Base-by-base conservation (phyloP, 1,284 basidiomycete genomes). In the Butyriboletus appendiculatus region DNA sequence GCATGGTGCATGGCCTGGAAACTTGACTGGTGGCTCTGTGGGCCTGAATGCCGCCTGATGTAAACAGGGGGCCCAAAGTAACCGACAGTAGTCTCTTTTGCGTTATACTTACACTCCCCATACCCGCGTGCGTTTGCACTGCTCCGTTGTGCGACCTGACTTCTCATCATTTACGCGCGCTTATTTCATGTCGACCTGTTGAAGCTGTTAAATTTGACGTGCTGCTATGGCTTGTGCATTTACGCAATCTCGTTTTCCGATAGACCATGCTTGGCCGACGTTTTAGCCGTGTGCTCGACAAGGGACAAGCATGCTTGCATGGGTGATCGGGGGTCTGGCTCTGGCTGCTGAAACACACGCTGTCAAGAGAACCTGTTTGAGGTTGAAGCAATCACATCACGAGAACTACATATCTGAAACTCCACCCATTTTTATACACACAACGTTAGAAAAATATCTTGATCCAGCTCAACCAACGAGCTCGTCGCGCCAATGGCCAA, bases 291-390 rank as follows among this genome's bases (percentile, higher is more conserved):
- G n/a, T 9, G 32, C 6, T 37, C 1, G 47, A 50, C 24, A 6
- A 6, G 30, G 35, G 45, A 45, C 39, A 12, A n/a, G 45, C 32
- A 42, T 40, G 48, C 12, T 47, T 42, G 43, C 18, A 26, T 10
- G 44, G 56, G 68, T 71, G 63, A 52, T 68, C 59, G 65, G 68
- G 46, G 67, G 68, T 68, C 61, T 52, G 54, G 26, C 12, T n/a
- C 16, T 15, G 40, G 22, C 37, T 45, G 37, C 45, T 22, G 45
- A 39, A 33, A 51, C 43, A 52, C 64, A 63, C 65, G 62, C 65
- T 63, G 65, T 65, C 61, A 65, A 22, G 15, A 30, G 48, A 47
- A 48, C 39, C 53, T 42, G 59, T 66, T 66, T 62, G 62, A 66
- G 50, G 54, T 53, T 45, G 53, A 24, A 50, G 47, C 52, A 54